Evolutionary conservation across 768 basidiomycete species (phyloP).

Genomic region (Suillus hirtellus): DNA sequence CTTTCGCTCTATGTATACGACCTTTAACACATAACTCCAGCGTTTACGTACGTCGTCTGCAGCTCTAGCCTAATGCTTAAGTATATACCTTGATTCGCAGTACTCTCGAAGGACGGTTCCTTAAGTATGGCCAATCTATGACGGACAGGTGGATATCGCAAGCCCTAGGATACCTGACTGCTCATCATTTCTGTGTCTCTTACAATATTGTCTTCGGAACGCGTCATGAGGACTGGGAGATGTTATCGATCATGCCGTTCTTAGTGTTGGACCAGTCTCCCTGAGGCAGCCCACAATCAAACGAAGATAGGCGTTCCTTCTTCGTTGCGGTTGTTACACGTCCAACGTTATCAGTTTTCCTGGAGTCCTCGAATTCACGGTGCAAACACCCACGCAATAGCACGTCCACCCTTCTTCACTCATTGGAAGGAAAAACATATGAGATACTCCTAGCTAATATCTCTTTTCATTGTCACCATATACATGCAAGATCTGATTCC

Average conservation of each 20-base stretch:
- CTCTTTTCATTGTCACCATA: not conserved
- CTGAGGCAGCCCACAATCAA: not conserved
- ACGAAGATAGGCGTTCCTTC: not conserved
- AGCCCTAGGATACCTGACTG: no score
- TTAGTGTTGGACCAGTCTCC: not conserved
- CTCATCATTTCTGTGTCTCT: no score
- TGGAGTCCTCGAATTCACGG: not conserved
- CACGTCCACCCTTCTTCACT: not conserved
- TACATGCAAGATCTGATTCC: not conserved
- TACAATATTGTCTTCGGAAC: not conserved
- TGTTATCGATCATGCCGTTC: not conserved
- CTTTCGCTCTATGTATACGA: not conserved
- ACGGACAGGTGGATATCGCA: no score
- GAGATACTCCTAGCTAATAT: not conserved
- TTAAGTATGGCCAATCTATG: conserved; percentile 23
- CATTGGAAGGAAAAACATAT: not conserved
- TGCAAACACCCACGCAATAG: not conserved
- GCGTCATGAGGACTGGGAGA: not conserved
- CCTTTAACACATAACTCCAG: not conserved
- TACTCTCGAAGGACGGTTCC: conserved; percentile 21
- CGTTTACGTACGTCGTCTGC: not conserved
- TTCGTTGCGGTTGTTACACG: not conserved
- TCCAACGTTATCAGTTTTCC: not conserved
- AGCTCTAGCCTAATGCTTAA: not conserved
- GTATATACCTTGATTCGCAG: not conserved